Percentiles rank a stretch among this genome's conserved stretches.
Evolutionary conservation across 2,329 filamentous ascomycete species (phyloP).

Genomic region (Penicillium sp.): DNA sequence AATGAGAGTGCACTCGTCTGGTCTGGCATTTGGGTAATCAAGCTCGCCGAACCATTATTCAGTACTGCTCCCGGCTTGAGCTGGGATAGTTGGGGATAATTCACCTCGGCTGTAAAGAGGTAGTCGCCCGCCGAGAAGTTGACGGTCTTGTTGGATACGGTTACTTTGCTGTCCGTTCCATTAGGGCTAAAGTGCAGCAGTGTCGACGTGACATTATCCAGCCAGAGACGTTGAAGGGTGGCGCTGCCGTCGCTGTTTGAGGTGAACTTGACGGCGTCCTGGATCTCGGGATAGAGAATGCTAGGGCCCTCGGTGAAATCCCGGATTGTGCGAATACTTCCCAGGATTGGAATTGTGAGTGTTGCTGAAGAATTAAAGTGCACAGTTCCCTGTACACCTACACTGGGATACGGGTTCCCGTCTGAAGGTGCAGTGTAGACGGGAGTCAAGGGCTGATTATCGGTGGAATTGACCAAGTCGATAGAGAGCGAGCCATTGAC

Average conservation of each 20-base stretch:
- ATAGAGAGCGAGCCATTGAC: constrained; percentile 53
- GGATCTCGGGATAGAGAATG: constrained; percentile 50
- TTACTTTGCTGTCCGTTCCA: constrained; percentile 28
- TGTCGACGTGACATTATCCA: constrained; percentile 59
- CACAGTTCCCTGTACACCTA: constrained; percentile 53
- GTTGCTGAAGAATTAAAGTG: constrained; percentile 56
- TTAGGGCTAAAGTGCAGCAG: constrained; percentile 47
- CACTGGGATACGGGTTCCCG: constrained; percentile 38
- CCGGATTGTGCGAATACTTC: constrained; percentile 59
- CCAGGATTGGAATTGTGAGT: constrained; percentile 55
- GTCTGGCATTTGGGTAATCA: constrained; percentile 46
- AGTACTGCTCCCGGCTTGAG: constrained; percentile 50
- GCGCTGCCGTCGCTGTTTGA: constrained; percentile 44
- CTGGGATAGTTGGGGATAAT: constrained; percentile 59
- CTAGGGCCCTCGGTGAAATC: constrained; percentile 59
- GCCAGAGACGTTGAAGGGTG: constrained; percentile 53
- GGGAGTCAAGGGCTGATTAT: constrained; percentile 41
- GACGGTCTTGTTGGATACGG: constrained; percentile 43
- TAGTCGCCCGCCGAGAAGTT: constrained; percentile 54
- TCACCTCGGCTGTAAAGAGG: constrained; percentile 55
- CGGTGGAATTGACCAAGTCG: constrained; percentile 49
- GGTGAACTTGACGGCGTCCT: constrained; percentile 50
- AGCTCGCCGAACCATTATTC: constrained; percentile 43
- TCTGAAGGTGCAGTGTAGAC: constrained; percentile 37
- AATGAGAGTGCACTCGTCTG: constrained; percentile 56